Evolutionary conservation across 225 moss, liverwort and hornwort species (phyloP).

Genomic region (Straminergon stramineum): DNA sequence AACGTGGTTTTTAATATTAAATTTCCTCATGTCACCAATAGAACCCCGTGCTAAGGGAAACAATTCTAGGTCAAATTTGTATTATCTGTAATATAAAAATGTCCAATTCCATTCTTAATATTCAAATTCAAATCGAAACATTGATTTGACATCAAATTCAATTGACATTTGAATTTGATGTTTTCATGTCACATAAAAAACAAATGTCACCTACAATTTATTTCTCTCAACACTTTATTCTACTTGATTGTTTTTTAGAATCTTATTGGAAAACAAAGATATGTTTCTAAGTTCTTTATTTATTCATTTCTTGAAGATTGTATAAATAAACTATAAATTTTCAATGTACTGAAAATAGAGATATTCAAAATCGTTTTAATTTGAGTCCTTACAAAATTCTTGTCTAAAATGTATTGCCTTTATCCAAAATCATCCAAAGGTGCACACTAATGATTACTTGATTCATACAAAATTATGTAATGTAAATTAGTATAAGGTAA

Average conservation of each 20-base stretch:
- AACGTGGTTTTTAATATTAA: background rate
- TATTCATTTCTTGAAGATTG: background rate
- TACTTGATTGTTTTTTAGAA: background rate
- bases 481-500: too few species aligned
- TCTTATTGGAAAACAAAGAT: background rate
- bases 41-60: accelerated
- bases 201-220: background rate
- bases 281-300: background rate
- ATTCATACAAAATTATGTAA: background rate
- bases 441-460: background rate
- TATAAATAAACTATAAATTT: background rate
- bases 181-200: accelerated
- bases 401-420: background rate
- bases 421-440: background rate
- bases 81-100: accelerated
- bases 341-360: accelerated
- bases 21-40: background rate
- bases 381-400: background rate
- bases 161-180: background rate
- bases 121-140: too few species aligned
- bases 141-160: background rate
- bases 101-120: too few species aligned
- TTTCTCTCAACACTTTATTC: accelerated
- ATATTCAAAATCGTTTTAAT: background rate
- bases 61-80: accelerated